Conservation (phyloP, 176 grass and related monocot species). For the Ensete ventricosum region DNA sequence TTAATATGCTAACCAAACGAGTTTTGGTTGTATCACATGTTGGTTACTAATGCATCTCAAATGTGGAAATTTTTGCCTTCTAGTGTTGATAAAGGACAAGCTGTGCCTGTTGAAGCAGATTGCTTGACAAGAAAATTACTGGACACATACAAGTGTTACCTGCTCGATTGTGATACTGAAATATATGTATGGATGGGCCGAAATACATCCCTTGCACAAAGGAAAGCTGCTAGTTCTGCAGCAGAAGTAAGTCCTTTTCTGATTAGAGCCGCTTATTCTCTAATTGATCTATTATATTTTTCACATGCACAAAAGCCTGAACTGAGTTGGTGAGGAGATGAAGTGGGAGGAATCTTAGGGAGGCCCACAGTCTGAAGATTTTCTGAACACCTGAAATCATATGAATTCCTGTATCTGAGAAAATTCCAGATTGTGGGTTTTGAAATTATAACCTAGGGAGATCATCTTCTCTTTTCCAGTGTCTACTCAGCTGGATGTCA, state of each 20-base stretch:
- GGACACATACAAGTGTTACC: constrained; percentile 81
- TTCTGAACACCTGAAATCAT: too few relatives aligned
- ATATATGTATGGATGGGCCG: constrained; percentile 94
- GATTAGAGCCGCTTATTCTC: not conserved
- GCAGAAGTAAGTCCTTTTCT: constrained; percentile 58
- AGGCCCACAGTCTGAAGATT: too few relatives aligned
- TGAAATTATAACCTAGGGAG: not conserved
- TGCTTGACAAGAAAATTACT: constrained; percentile 60
- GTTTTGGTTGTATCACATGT: constrained; percentile 16
- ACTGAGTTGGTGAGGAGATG: not conserved
- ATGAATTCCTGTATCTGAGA: not conserved
- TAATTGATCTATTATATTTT: not conserved
- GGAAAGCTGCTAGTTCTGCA: constrained; percentile 73
- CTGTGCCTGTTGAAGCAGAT: constrained; percentile 42
- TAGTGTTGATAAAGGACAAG: constrained; percentile 79
- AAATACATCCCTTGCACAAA: constrained; percentile 74
- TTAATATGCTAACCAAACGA: constrained; percentile 9
- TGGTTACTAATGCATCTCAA: not conserved
- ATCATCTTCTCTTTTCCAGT: not conserved
- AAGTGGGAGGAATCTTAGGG: not conserved
- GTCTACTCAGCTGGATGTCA: not conserved
- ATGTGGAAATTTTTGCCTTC: constrained; percentile 11
- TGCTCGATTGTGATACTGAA: constrained; percentile 79
- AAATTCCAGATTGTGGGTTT: constrained; percentile 1
- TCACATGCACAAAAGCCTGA: not conserved